Evolutionary conservation across 768 basidiomycete genomes (phyloP).

Genomic region (Calocybe gangraenosa): DNA sequence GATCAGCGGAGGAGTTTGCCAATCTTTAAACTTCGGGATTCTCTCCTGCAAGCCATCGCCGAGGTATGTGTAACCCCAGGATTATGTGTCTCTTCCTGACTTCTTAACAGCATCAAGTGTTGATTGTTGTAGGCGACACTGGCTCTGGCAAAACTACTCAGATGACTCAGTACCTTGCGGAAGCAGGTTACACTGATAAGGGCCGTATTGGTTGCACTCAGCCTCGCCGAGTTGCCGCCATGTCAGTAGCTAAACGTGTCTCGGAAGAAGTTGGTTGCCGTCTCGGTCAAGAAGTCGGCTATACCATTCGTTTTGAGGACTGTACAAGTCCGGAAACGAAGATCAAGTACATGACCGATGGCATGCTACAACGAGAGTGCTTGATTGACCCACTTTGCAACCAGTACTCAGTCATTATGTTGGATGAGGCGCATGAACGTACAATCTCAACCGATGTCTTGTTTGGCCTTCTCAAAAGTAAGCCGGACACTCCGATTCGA

Average conservation of each 20-base stretch:
- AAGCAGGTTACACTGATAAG: conserved; percentile 86
- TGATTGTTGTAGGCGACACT: conserved; percentile 98
- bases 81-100: conserved; percentile 16
- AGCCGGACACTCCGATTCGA: conserved; percentile 18
- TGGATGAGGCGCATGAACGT: conserved; percentile 98
- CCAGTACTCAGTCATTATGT: conserved; percentile 92
- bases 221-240: conserved; percentile 97
- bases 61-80: conserved; percentile 53
- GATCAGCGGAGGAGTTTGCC: conserved; percentile 91
- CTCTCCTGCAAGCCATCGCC: conserved; percentile 83
- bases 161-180: conserved; percentile 98
- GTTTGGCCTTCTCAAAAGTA: conserved; percentile 93
- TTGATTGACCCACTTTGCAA: conserved; percentile 93
- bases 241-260: conserved; percentile 99
- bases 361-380: conserved; percentile 97
- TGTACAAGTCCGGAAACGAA: conserved; percentile 97
- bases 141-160: conserved; percentile 99
- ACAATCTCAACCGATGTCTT: conserved; percentile 98
- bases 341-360: conserved; percentile 99
- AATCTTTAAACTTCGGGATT: conserved; percentile 91
- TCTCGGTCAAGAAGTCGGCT: conserved; percentile 95
- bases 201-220: conserved; percentile 97
- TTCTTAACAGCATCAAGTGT: conserved; percentile 77
- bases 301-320: conserved; percentile 99
- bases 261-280: conserved; percentile 98